Evolutionary conservation across 768 basidiomycete species (phyloP).

Genomic region (Tulasnella sp.): DNA sequence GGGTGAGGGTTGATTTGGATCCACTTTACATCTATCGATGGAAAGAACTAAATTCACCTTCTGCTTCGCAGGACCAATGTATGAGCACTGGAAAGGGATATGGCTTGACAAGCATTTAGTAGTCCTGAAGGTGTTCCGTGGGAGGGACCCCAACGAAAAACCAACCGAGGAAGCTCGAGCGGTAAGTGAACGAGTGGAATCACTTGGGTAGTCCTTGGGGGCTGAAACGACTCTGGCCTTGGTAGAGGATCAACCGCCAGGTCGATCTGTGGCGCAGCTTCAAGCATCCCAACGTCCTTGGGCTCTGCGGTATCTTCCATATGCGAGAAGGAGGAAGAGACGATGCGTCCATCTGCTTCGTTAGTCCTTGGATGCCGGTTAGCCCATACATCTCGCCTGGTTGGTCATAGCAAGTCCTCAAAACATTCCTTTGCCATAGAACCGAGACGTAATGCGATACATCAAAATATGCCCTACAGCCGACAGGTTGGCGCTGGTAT

Average conservation of each 20-base stretch:
- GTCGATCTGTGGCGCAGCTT: neutral
- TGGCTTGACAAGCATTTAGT: slow-evolving; percentile 5
- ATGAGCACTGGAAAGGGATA: slow-evolving; percentile 8
- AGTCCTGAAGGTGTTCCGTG: slow-evolving; percentile 8
- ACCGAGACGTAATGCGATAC: neutral
- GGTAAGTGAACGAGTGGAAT: too few species aligned
- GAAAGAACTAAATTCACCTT: neutral
- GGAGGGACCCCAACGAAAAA: neutral
- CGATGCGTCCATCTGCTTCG: neutral
- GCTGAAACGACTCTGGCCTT: too few species aligned
- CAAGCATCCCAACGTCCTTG: neutral
- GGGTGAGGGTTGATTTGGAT: neutral
- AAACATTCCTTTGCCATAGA: neutral
- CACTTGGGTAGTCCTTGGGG: too few species aligned
- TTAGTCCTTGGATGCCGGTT: neutral
- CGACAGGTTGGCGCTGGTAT: neutral
- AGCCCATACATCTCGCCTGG: neutral
- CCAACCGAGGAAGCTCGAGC: neutral
- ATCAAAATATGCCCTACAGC: neutral
- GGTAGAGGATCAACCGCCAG: neutral
- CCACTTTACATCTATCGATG: neutral
- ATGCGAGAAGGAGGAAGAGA: neutral
- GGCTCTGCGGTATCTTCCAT: neutral
- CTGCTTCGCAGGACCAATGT: neutral
- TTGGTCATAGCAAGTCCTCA: neutral